Percentiles rank a stretch among this genome's conserved stretches.
These are phyloP conservation scores for Dionaea muscipula DNA, from an alignment of 179 eudicot species.

Conservation along the genomic window DNA sequence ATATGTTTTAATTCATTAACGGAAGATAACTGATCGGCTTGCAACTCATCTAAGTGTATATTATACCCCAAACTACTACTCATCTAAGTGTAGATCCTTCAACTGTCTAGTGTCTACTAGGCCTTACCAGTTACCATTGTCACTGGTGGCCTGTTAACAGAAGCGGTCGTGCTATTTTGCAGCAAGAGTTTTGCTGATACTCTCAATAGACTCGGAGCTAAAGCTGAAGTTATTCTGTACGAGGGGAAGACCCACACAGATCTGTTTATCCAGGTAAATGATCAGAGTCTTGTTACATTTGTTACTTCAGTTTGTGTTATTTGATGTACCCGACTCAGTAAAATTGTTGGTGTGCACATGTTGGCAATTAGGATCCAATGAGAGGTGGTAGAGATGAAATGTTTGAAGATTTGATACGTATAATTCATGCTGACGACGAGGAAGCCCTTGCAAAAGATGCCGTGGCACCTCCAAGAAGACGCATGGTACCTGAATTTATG, in stretches of 20 bases:
- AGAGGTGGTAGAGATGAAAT: slow-evolving; percentile 80
- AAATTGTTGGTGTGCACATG: too few species aligned
- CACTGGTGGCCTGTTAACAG: neutral
- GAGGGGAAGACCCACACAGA: slow-evolving; percentile 92
- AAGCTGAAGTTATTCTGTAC: slow-evolving; percentile 54
- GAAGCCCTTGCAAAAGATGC: slow-evolving; percentile 70
- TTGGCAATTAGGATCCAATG: slow-evolving; percentile 67
- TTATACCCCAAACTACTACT: too few species aligned
- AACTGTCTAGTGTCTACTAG: too few species aligned
- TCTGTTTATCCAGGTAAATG: slow-evolving; percentile 73
- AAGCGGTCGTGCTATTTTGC: slow-evolving; percentile 9
- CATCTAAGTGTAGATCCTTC: too few species aligned
- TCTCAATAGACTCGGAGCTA: slow-evolving; percentile 61
- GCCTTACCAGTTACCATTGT: too few species aligned
- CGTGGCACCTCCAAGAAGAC: slow-evolving; percentile 55
- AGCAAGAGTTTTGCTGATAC: slow-evolving; percentile 67
- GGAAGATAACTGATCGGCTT: too few species aligned
- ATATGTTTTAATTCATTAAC: too few species aligned
- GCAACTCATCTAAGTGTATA: too few species aligned
- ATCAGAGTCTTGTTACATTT: neutral
- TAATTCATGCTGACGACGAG: slow-evolving; percentile 59
- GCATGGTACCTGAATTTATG: slow-evolving; percentile 80
- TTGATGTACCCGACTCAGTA: neutral
- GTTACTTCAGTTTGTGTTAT: neutral
- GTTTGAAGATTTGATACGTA: slow-evolving; percentile 62